These are phyloP conservation scores for Phytophthora pisi DNA, from an alignment of 352 stramenopile species.

Conservation along the genomic window DNA sequence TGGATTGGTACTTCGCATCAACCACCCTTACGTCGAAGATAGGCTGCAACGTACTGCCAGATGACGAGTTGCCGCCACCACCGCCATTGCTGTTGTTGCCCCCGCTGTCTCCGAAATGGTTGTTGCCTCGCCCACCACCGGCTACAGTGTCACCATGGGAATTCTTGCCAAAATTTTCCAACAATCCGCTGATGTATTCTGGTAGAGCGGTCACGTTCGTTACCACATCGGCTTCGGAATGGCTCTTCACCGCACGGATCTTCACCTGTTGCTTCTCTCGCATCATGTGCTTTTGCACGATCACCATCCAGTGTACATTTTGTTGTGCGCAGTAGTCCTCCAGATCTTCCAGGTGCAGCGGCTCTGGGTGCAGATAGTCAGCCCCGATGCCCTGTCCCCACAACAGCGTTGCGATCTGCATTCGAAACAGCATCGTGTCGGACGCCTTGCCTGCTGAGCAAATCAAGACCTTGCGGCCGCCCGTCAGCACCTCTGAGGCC, in stretches of 20 bases:
- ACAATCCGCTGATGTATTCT: slow-evolving; percentile 66
- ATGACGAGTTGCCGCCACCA: slow-evolving; percentile 13
- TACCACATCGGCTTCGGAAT: slow-evolving; percentile 69
- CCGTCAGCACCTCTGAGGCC: slow-evolving; percentile 41
- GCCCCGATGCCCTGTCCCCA: slow-evolving; percentile 76
- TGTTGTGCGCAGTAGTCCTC: slow-evolving; percentile 85
- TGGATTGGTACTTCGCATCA: slow-evolving; percentile 70
- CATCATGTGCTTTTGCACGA: slow-evolving; percentile 86
- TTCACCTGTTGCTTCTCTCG: slow-evolving; percentile 88
- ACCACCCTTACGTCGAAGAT: slow-evolving; percentile 83
- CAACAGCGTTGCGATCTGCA: slow-evolving; percentile 81
- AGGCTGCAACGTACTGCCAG: slow-evolving; percentile 43
- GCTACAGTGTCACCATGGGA: slow-evolving; percentile 22
- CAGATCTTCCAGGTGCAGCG: slow-evolving; percentile 78
- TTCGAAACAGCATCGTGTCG: slow-evolving; percentile 74
- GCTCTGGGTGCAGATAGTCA: slow-evolving; percentile 86
- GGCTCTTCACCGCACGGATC: slow-evolving; percentile 73
- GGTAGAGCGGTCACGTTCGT: slow-evolving; percentile 66
- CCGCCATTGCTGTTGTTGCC: slow-evolving; percentile 25
- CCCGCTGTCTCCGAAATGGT: slow-evolving; percentile 31
- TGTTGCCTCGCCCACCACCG: slow-evolving; percentile 31
- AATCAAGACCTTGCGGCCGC: slow-evolving; percentile 66
- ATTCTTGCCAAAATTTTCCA: slow-evolving; percentile 34
- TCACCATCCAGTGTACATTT: slow-evolving; percentile 83
- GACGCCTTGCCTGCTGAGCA: slow-evolving; percentile 78